Evolutionary conservation across 2,329 filamentous ascomycete genomes (phyloP), one percentile per base, ranked within the genome.

Genomic region (Lachnellula occidentalis): DNA sequence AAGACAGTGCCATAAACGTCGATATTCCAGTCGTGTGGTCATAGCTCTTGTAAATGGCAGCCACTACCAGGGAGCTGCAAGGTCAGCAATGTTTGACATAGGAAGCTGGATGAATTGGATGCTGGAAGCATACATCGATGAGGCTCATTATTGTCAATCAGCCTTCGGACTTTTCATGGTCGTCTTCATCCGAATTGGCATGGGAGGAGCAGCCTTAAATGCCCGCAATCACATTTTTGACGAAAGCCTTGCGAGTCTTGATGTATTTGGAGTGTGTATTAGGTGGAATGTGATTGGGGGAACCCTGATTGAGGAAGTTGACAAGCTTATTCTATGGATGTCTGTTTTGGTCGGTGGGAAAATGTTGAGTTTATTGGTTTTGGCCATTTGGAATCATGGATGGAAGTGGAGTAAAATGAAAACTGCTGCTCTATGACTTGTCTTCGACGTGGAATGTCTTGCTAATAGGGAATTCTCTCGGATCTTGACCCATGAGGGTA

Each of bases 141-240:
- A 76, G 73, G 57, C 79, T 80, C 31, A 86, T 67, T 4, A 83
- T 72, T 34, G 80, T 83, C 53, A 85, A 69, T 9, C 81, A n/a
- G n/a, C n/a, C n/a, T n/a, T n/a, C n/a, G n/a, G n/a, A n/a, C n/a
- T n/a, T n/a, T n/a, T n/a, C n/a, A n/a, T n/a, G n/a, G n/a, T n/a
- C n/a, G n/a, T n/a, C n/a, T n/a, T n/a, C n/a, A n/a, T n/a, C n/a
- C n/a, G 74, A 39, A 84, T 74, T 0, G 80, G 73, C 83, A 86
- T 86, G 2, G 81, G 77, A 2, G 81, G 77, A 1, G 81, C 78
- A 5, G 71, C 64, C 19, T 70, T 72, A 51, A 85, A 85, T 74
- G 11, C 81, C 83, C 15, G 71, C 70, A 24, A 74, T 63, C 3
- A 83, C 74, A 65, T 86, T 80, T 2, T 70, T 61, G 47, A 83